These are phyloP conservation scores for Xylaria sp. DNA, from an alignment of 2,329 filamentous ascomycete species.

Conservation along the genomic window DNA sequence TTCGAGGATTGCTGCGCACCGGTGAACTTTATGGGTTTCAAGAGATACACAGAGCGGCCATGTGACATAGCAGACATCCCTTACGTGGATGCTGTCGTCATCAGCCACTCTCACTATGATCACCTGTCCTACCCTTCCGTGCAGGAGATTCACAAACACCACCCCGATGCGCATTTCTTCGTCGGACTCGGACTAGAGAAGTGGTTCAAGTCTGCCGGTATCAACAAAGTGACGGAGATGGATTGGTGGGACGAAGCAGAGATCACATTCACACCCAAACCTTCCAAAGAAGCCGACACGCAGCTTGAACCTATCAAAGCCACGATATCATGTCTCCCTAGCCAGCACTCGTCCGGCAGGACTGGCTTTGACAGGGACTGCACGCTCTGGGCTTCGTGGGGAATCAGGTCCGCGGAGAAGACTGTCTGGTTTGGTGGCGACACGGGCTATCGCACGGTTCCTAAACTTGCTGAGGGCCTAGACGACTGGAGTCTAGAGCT, in stretches of 20 bases:
- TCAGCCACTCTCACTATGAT: slow-evolving; percentile 93
- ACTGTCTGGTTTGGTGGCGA: slow-evolving; percentile 92
- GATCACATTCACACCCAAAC: slow-evolving; percentile 64
- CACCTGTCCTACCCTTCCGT: slow-evolving; percentile 84
- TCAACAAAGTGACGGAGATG: slow-evolving; percentile 83
- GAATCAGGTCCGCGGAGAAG: slow-evolving; percentile 73
- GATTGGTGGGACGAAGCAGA: slow-evolving; percentile 95
- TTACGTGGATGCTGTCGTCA: slow-evolving; percentile 78
- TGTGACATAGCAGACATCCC: slow-evolving; percentile 84
- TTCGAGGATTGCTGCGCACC: slow-evolving; percentile 90
- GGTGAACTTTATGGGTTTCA: slow-evolving; percentile 74
- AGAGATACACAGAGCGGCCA: slow-evolving; percentile 80
- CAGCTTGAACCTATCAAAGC: slow-evolving; percentile 69
- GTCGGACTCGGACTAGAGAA: slow-evolving; percentile 83
- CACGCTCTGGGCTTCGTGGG: slow-evolving; percentile 92
- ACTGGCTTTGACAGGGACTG: slow-evolving; percentile 73
- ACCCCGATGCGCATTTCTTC: slow-evolving; percentile 87
- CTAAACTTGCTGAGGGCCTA: slow-evolving; percentile 64
- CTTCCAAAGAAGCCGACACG: slow-evolving; percentile 44
- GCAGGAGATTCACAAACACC: slow-evolving; percentile 72
- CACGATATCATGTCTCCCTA: slow-evolving; percentile 80
- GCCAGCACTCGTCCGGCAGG: slow-evolving; percentile 82
- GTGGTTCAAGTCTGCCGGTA: slow-evolving; percentile 80
- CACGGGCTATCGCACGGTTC: slow-evolving; percentile 87
- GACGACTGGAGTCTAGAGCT: slow-evolving; percentile 80